Conservation (phyloP, 495 filamentous ascomycete genomes). For the Penicillium coprophilum region DNA sequence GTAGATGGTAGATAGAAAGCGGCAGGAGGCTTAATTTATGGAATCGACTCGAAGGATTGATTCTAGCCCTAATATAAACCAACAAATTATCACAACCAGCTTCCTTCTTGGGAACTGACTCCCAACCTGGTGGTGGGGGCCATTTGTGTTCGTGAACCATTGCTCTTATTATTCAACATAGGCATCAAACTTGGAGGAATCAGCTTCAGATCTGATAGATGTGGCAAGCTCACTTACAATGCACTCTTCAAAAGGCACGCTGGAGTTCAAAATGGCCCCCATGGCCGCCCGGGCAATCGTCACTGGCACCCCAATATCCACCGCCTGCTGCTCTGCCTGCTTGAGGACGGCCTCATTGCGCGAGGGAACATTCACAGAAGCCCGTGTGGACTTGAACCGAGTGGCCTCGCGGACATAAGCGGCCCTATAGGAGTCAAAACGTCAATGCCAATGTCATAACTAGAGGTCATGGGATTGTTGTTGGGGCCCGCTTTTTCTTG, state of each 20-base stretch:
- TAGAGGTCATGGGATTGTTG: too few species aligned
- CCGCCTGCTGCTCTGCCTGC: constrained; percentile 10
- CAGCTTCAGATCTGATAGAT: not conserved
- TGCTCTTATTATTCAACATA: not conserved
- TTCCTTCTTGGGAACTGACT: not conserved
- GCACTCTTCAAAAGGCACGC: constrained; percentile 10
- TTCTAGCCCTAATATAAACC: not conserved
- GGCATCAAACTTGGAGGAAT: not conserved
- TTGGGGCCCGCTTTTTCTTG: too few species aligned
- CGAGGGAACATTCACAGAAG: constrained; percentile 7
- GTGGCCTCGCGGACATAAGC: constrained; percentile 13
- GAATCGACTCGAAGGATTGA: not conserved
- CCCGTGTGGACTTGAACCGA: constrained; percentile 11
- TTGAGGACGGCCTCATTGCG: constrained; percentile 9
- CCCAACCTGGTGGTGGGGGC: not conserved
- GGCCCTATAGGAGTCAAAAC: not conserved
- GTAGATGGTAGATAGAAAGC: too few species aligned
- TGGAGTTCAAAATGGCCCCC: constrained; percentile 9
- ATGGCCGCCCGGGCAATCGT: constrained; percentile 11
- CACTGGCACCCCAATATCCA: constrained; percentile 11
- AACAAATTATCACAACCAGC: not conserved
- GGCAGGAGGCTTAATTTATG: too few species aligned
- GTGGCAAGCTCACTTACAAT: not conserved
- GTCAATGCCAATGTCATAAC: not conserved
- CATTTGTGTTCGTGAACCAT: not conserved